phyloP scores from a whole-genome alignment of 2,329 filamentous ascomycete genomes.

The Venturia asperata region DNA sequence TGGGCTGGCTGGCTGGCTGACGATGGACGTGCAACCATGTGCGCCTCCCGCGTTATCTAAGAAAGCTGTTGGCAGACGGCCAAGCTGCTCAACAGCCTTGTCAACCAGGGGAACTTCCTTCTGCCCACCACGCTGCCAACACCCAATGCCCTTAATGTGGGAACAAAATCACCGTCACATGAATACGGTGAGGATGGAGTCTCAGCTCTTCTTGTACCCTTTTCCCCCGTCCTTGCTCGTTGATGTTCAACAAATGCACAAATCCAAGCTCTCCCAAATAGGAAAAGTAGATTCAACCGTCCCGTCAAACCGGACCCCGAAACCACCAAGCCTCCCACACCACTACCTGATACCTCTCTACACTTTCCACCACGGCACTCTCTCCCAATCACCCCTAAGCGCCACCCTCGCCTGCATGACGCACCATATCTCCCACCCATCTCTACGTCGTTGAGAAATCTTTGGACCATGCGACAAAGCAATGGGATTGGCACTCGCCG shows the following conservation, averaged over 20 bases:
- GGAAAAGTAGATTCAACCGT: background rate
- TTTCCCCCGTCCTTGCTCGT: background rate
- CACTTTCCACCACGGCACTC: background rate
- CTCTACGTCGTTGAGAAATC: background rate
- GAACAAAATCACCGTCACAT: background rate
- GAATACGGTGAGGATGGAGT: background rate
- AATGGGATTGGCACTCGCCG: background rate
- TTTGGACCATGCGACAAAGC: background rate
- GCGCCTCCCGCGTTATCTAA: conserved; percentile 1
- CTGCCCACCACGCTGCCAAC: background rate
- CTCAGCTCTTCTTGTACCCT: background rate
- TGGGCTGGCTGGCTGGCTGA: conserved; percentile 4
- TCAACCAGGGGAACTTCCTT: background rate
- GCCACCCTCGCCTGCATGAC: background rate
- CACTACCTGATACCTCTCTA: background rate
- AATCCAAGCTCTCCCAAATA: background rate
- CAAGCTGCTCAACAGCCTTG: conserved; percentile 10
- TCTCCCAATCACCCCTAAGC: background rate
- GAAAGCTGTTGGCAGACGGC: background rate
- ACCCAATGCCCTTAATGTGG: background rate
- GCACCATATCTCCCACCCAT: background rate
- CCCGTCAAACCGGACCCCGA: background rate
- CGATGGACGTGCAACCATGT: background rate
- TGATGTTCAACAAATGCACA: background rate
- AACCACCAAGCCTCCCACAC: background rate